Conservation (phyloP, 768 basidiomycete genomes). For the Trichaptum fuscoviolaceum region DNA sequence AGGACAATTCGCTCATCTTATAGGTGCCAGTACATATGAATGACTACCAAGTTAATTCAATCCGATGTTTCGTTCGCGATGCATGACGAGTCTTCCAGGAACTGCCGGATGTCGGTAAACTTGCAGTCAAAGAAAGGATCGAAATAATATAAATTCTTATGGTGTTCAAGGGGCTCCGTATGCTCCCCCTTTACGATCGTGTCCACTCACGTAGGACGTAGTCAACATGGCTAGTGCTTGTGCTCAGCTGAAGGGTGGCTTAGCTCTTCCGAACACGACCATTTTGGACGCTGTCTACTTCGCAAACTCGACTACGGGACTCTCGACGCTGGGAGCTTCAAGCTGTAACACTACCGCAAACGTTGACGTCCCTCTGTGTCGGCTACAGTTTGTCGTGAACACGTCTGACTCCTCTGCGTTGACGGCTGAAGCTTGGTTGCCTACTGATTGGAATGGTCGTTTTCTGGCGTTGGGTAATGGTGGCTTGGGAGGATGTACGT, state of each 20-base stretch:
- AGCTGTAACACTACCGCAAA: neutral
- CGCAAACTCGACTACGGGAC: neutral
- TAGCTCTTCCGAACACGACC: neutral
- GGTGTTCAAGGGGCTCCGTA: too few species aligned
- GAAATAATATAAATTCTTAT: too few species aligned
- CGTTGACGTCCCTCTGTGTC: neutral
- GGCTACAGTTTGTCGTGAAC: conserved; percentile 3
- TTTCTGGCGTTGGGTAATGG: conserved; percentile 25
- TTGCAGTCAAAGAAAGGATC: too few species aligned
- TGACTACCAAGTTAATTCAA: too few species aligned
- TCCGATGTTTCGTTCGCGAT: too few species aligned
- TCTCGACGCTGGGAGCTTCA: neutral
- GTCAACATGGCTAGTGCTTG: neutral
- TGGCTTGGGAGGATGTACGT: conserved; percentile 21
- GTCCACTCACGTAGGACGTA: too few species aligned
- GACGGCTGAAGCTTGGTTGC: conserved; percentile 26
- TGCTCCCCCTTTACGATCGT: too few species aligned
- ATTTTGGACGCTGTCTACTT: neutral
- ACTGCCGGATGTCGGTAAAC: too few species aligned
- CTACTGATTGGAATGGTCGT: conserved; percentile 25
- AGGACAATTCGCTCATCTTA: too few species aligned
- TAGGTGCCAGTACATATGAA: too few species aligned
- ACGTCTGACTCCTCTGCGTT: conserved; percentile 7
- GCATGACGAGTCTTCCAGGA: too few species aligned
- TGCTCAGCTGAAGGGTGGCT: neutral